These are phyloP conservation scores for Euphorbia pulcherrima DNA, from an alignment of 345 rosid genomes.

Conservation along the genomic window DNA sequence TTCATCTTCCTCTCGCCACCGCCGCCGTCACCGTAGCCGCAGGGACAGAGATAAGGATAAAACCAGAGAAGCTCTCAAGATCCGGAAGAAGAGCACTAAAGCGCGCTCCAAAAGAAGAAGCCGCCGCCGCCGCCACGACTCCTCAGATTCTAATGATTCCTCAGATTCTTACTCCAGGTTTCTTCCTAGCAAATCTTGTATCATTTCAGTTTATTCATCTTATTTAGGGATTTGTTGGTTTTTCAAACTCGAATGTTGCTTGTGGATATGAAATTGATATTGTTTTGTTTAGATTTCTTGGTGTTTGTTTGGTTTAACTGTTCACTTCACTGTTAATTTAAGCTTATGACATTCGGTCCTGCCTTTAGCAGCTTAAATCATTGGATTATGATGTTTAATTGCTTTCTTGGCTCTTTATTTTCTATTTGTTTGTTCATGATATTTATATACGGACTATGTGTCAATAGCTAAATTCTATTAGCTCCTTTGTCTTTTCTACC, in stretches of 20 bases:
- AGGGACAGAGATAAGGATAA: slow-evolving; percentile 27
- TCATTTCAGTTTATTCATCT: neutral
- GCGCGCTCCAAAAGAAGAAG: slow-evolving; percentile 59
- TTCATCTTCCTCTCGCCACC: slow-evolving; percentile 47
- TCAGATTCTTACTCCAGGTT: slow-evolving; percentile 60
- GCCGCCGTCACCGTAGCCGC: slow-evolving; percentile 49
- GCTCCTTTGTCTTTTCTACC: neutral
- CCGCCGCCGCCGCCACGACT: slow-evolving; percentile 37
- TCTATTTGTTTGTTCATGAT: neutral
- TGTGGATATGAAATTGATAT: neutral
- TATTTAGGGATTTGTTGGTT: neutral
- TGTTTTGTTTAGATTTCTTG: neutral
- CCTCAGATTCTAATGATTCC: slow-evolving; percentile 46
- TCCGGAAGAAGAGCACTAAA: slow-evolving; percentile 54
- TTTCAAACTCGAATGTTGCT: neutral
- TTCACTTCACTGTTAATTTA: too few relatives aligned
- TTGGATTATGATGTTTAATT: neutral
- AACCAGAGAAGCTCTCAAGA: slow-evolving; percentile 58
- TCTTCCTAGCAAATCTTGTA: neutral
- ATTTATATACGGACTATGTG: neutral
- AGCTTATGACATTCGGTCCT: too few relatives aligned
- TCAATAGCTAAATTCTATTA: too few relatives aligned
- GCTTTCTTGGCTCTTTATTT: neutral
- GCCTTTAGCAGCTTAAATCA: too few relatives aligned
- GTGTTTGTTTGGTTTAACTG: neutral